phyloP scores from a whole-genome alignment of 805 yeast species.

The Scheffersomyces spartinae region DNA sequence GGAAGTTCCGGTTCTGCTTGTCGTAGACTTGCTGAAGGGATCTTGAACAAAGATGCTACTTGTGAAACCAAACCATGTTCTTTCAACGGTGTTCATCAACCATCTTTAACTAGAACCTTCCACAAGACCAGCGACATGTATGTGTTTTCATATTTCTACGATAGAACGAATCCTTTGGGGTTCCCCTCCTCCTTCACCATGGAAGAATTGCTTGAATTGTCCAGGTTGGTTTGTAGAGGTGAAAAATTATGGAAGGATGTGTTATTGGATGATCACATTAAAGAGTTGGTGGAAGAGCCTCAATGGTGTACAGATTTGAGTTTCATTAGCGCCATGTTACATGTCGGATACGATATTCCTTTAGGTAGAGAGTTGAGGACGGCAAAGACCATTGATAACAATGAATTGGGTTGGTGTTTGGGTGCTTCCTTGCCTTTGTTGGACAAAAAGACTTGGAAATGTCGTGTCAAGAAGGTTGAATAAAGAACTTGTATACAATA shows the following conservation, averaged over 20 bases:
- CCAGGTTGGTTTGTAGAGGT: constrained; percentile 81
- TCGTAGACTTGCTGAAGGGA: constrained; percentile 68
- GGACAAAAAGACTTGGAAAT: constrained; percentile 58
- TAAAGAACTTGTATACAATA: constrained; percentile 1
- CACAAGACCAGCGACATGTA: constrained; percentile 63
- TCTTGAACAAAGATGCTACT: constrained; percentile 70
- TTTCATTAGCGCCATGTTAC: constrained; percentile 81
- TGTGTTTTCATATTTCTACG: constrained; percentile 91
- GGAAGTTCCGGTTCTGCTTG: constrained; percentile 73
- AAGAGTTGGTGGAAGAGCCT: constrained; percentile 65
- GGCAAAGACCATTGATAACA: constrained; percentile 78
- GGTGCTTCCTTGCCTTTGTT: constrained; percentile 93
- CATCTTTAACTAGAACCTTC: constrained; percentile 74
- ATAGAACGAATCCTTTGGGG: constrained; percentile 87
- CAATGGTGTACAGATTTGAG: constrained; percentile 91
- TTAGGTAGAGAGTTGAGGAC: constrained; percentile 80
- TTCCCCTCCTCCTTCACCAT: constrained; percentile 87
- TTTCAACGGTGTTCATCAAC: constrained; percentile 96
- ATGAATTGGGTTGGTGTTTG: constrained; percentile 96
- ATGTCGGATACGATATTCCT: constrained; percentile 96
- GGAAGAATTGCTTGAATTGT: constrained; percentile 71
- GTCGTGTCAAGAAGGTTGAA: constrained; percentile 29
- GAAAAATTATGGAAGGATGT: constrained; percentile 63
- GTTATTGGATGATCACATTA: constrained; percentile 53
- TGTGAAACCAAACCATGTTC: constrained; percentile 81